Evolutionary conservation across 1,284 basidiomycete species (phyloP), one percentile per base, ranked within the genome.

Genomic region (Apiotrichum veenhuisii): DNA sequence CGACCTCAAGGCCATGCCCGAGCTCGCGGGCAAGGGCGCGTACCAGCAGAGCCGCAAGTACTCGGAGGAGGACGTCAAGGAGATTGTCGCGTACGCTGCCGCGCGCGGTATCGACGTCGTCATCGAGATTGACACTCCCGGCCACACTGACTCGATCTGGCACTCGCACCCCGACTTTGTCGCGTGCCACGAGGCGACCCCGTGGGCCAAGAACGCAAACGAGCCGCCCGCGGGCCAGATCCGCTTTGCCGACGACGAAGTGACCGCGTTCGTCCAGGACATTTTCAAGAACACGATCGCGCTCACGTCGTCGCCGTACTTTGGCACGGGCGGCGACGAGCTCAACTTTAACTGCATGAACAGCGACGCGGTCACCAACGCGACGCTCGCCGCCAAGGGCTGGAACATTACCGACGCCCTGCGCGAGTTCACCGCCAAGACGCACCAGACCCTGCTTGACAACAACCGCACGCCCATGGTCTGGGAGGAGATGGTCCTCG

Each of bases 301-400:
- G 1, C 61, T 71, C 17, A 47, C 57, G 3, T 34, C 36, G 20
- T 57, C 85, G 18, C 79, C 72, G 25, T 80, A 87, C 57, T 84
- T 93, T 70, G 84, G 84, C 62, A 87, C 88, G 0, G 91, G 91
- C 2, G 90, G 90, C 0, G 91, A 93, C 69, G 90, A 93, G 74
- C 72, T 92, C 60, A 91, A 91, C 68, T 68, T 72, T 11, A 79
- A 80, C 42, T 91, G 88, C 74, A 91, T 88, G 69, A 76, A 77
- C 12, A 70, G 83, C 27, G 88, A 91, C 70, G 65, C 74, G 7
- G 74, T 80, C 58, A 88, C 87, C 0, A 82, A 84, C 65, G 68
- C 71, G 0, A 79, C 81, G 11, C 77, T 88, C 53, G 70, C 78
- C 53, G 62, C 69, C 42, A 77, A 78, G 15, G 82, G 82, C 5